A percentile compares a stretch with the other conserved stretches of the same genome.
Evolutionary conservation across 2,329 filamentous ascomycete species (phyloP).

Genomic region (Helotiales sp.): DNA sequence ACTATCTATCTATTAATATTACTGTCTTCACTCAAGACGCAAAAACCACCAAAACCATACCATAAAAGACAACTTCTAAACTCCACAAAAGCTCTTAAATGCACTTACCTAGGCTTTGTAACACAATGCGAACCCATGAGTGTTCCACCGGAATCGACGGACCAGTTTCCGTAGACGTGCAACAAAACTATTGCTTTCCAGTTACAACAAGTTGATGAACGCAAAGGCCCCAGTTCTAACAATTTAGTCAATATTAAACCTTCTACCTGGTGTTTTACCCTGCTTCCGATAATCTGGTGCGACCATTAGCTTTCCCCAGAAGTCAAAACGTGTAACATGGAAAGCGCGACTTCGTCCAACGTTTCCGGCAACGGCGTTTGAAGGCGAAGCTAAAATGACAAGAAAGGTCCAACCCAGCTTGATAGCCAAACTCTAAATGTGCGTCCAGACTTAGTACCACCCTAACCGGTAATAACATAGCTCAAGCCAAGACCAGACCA

Average conservation of each 20-base stretch:
- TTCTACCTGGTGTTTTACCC: not conserved
- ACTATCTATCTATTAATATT: too few species aligned
- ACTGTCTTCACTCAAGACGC: too few species aligned
- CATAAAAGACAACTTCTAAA: too few species aligned
- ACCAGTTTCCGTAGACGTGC: not conserved
- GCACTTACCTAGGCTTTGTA: not conserved
- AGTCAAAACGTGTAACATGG: conserved; percentile 2
- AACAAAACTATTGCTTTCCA: not conserved
- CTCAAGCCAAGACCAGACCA: not conserved
- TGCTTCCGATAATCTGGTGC: not conserved
- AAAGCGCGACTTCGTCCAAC: not conserved
- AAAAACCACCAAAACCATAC: not conserved
- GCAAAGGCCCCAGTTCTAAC: not conserved
- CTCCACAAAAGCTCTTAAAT: not conserved
- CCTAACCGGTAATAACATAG: not conserved
- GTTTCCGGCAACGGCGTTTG: not conserved
- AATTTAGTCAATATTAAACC: not conserved
- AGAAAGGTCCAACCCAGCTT: not conserved
- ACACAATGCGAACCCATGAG: not conserved
- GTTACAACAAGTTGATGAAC: not conserved
- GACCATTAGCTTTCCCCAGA: not conserved
- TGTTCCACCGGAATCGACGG: not conserved
- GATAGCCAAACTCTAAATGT: not conserved
- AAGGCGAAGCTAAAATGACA: not conserved
- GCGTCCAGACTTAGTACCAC: not conserved